phyloP scores from a whole-genome alignment of 768 basidiomycete species.

The Terana coerulea region DNA sequence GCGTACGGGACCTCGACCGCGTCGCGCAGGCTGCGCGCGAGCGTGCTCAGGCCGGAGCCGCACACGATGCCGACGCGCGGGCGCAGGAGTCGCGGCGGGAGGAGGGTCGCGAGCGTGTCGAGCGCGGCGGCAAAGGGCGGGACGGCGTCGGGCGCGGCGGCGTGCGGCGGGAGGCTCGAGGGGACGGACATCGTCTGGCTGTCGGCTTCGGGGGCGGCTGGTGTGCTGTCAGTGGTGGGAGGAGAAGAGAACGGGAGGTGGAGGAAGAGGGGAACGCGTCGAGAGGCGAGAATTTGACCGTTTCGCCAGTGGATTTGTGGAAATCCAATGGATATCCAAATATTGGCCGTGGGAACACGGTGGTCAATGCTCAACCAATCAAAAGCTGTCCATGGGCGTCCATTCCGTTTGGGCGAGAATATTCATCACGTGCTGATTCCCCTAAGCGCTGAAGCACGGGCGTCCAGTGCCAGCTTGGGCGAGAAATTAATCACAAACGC shows the following conservation, averaged over 20 bases:
- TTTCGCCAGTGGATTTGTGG: too few species aligned
- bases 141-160: not conserved
- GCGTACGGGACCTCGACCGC: constrained; percentile 61
- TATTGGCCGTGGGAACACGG: too few species aligned
- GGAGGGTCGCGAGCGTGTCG: constrained; percentile 22
- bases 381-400: too few species aligned
- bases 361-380: too few species aligned
- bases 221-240: not conserved
- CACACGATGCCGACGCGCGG: constrained; percentile 83
- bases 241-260: not conserved
- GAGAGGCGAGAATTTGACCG: too few species aligned
- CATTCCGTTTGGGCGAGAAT: too few species aligned
- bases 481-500: too few species aligned
- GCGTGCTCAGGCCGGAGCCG: constrained; percentile 78
- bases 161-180: not conserved
- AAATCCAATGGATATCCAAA: too few species aligned
- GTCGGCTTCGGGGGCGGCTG: not conserved
- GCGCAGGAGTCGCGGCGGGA: constrained; percentile 36
- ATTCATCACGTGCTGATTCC: too few species aligned
- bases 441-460: too few species aligned
- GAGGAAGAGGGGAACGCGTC: not conserved
- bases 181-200: not conserved
- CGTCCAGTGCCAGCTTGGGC: too few species aligned
- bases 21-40: constrained; percentile 59
- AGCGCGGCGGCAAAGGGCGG: constrained; percentile 27